Base-by-base conservation (phyloP, 805 yeast species). In the Geotrichum ghanense region DNA sequence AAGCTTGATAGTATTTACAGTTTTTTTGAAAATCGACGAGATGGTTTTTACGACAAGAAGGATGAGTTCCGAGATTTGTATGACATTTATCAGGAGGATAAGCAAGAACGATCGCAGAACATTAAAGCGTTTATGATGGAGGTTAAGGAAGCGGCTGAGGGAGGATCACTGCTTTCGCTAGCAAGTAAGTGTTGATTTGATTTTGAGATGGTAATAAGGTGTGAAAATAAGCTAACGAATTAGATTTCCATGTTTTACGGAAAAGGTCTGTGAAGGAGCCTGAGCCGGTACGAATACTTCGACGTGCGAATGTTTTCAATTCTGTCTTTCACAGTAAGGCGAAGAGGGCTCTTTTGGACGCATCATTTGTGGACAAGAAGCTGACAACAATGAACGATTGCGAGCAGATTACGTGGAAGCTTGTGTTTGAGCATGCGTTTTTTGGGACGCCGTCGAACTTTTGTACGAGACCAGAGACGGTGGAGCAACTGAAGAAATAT, bases 401-500 rank as follows among this genome's bases (percentile, higher is more conserved):
- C 41, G 45, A 25, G 3, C 41, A 48, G 19, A 44, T 52, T 41
- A 52, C 55, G 1, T 52, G 55, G 55, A 37, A 46, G 42, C 40
- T 34, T 7, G 53, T 52, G n/a, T 52, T 52, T 43, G 41, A 26
- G 23, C 49, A 50, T 27, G 49, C 55, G 14, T 40, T 52, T 7
- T 52, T 43, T 41, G 55, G 55, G 12, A 44, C 34, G 5, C 39
- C 49, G 2, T 24, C 46, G n/a, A 52, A 44, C 27, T 51, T 52
- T 45, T 52, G 55, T 39, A 39, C 25, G 19, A 12, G 25, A 19
- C 24, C 37, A 31, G 37, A 31, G 17, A 31, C 37, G 17, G 37
- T 31, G 12, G 37, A 31, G 16, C 37, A 31, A n/a, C 17, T 31
- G 37, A 31, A 31, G 37, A 31, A 31, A 31, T n/a, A 31, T 31